A percentile compares a stretch with the other conserved stretches of the same genome.
phyloP scores from a whole-genome alignment of 1,284 basidiomycete genomes.

The Mrakiaceae sp. region DNA sequence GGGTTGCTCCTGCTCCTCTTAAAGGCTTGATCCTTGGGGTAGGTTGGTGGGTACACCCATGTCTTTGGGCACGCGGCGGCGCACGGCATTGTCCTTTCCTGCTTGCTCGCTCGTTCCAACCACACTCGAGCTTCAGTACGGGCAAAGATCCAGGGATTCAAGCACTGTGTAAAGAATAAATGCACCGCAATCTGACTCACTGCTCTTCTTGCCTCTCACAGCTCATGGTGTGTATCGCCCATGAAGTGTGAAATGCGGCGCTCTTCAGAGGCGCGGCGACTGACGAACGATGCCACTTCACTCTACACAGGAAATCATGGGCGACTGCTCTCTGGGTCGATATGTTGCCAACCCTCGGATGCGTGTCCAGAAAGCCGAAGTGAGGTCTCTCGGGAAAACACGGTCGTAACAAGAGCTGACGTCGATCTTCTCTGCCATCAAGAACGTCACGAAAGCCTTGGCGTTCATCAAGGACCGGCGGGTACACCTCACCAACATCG shows the following conservation, averaged over 20 bases:
- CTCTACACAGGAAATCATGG: conserved; percentile 73
- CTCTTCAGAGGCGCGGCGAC: too few species aligned
- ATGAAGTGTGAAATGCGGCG: too few species aligned
- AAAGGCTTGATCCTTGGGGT: not conserved
- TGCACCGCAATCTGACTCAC: not conserved
- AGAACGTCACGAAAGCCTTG: conserved; percentile 88
- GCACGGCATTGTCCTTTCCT: not conserved
- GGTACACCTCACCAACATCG: conserved; percentile 94
- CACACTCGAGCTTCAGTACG: not conserved
- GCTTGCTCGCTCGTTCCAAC: not conserved
- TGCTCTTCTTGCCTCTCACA: not conserved
- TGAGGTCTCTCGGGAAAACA: conserved; percentile 15
- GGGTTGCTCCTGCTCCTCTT: not conserved
- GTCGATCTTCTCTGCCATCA: not conserved
- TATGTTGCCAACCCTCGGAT: conserved; percentile 85
- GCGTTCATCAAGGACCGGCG: conserved; percentile 91
- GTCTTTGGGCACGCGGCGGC: not conserved
- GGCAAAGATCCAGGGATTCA: not conserved
- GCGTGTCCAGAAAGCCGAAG: conserved; percentile 89
- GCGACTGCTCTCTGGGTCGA: conserved; percentile 77
- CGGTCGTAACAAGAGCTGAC: not conserved
- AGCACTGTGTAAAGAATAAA: not conserved
- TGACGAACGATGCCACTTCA: too few species aligned
- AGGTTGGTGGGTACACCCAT: not conserved
- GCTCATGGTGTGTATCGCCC: conserved; percentile 1